Evolutionary conservation across 2,329 filamentous ascomycete genomes (phyloP), one percentile per base, ranked within the genome.

Genomic region (Fusarium ramigenum): DNA sequence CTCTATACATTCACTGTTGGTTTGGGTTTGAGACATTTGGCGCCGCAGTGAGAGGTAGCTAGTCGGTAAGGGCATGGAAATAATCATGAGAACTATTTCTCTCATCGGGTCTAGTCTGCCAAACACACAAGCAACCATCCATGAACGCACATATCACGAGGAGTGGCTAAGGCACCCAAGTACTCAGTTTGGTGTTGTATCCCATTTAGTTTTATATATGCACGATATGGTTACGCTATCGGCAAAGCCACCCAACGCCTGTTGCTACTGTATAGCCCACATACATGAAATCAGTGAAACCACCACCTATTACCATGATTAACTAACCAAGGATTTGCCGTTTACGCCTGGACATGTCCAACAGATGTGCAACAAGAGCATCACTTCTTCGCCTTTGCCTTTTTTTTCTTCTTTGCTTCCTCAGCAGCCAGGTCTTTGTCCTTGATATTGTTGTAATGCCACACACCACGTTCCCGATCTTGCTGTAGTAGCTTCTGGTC

Each of bases 401-500:
- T 79, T 40, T 72, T 79, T 78, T 66, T 52, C 67, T 66, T 70
- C 60, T 75, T 73, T 11, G 52, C 60, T 39, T 69, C 60, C 28
- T 69, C 39, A 23, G 47, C 42, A 58, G 56, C 65, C 56, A 73
- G 12, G 36, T 81, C 78, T 61, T 81, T 82, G 66, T 81, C 80
- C 70, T 84, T 83, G 50, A 83, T 78, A 58, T 83, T 83, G 49
- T 83, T 83, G 78, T 86, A 90, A 77, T 92, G 90, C 50, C 83
- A 83, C 25, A 91, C 85, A 4, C 89, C 89, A 63, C 84, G 73
- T 73, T 89, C 87, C 69, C 84, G 83, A 72, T 92, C 90, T 14
- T 79, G 80, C 23, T 83, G 83, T 37, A 92, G 81, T 57, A 83
- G 84, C 69, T 85, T 83, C 42, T 83, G 77, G 73, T 92, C 90